phyloP scores from a whole-genome alignment of 257 asterid species.

The Solanum medicagineum region DNA sequence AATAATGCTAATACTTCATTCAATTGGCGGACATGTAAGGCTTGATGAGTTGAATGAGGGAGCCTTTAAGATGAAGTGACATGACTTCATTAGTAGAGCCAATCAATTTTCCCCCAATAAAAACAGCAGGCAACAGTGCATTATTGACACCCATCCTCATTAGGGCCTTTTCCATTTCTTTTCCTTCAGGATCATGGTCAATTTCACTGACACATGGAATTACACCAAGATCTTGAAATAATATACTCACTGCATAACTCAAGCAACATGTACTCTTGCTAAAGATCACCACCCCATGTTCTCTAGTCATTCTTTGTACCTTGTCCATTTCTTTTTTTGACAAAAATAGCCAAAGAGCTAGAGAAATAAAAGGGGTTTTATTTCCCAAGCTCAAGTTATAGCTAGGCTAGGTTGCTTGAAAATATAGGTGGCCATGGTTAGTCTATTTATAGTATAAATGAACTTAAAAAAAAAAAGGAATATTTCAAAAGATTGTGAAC shows the following conservation, averaged over 20 bases:
- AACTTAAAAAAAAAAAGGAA: background rate
- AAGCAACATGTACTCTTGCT: slow-evolving; percentile 66
- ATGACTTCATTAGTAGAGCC: slow-evolving; percentile 77
- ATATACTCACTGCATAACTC: slow-evolving; percentile 56
- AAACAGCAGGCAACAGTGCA: slow-evolving; percentile 46
- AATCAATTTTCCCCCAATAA: slow-evolving; percentile 46
- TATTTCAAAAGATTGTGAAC: background rate
- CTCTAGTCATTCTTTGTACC: slow-evolving; percentile 40
- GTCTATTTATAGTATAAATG: background rate
- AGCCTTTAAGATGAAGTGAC: slow-evolving; percentile 74
- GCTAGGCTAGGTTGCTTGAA: background rate
- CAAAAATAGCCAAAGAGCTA: background rate
- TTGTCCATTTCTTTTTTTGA: slow-evolving; percentile 29
- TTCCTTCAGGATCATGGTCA: slow-evolving; percentile 47
- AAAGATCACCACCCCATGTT: slow-evolving; percentile 54
- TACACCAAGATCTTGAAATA: slow-evolving; percentile 41
- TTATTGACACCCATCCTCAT: slow-evolving; percentile 31
- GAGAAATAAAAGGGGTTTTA: background rate
- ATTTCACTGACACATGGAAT: slow-evolving; percentile 31
- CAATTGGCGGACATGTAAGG: slow-evolving; percentile 5
- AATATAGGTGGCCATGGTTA: background rate
- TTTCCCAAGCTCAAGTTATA: background rate
- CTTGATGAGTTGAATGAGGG: slow-evolving; percentile 33
- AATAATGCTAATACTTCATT: too few species aligned
- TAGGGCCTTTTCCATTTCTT: slow-evolving; percentile 50